Evolutionary conservation across 2,329 filamentous ascomycete species (phyloP).

Genomic region (Aspergillus terreus): DNA sequence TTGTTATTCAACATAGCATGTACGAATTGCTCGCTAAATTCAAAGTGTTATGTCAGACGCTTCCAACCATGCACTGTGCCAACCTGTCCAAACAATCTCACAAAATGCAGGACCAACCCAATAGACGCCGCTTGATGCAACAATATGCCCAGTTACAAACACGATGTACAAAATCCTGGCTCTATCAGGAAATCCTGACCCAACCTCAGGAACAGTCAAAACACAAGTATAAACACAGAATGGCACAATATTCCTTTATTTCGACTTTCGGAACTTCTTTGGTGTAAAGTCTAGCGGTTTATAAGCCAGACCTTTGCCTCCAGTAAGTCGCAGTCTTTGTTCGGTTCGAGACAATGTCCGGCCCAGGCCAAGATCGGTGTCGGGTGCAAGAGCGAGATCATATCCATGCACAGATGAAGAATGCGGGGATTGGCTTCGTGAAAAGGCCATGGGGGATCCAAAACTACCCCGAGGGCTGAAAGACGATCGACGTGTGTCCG

Average conservation of each 20-base stretch:
- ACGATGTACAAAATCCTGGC: too few species aligned
- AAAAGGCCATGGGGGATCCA: constrained; percentile 20
- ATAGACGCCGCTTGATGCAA: neutral
- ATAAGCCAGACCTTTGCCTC: constrained; percentile 41
- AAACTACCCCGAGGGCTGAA: constrained; percentile 25
- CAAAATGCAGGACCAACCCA: neutral
- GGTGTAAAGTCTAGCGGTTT: constrained; percentile 34
- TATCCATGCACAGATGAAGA: constrained; percentile 33
- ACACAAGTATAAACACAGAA: neutral
- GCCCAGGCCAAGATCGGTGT: constrained; percentile 35
- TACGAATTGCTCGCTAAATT: neutral
- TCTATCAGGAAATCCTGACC: neutral
- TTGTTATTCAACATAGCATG: neutral
- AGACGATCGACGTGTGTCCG: constrained; percentile 22
- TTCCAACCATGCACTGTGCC: neutral
- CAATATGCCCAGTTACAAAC: too few species aligned
- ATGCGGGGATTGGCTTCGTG: constrained; percentile 29
- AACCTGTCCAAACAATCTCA: neutral
- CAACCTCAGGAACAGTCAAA: neutral
- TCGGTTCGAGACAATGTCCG: constrained; percentile 42
- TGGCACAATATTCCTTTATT: constrained; percentile 1
- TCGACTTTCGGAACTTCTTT: constrained; percentile 14
- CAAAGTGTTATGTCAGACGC: neutral
- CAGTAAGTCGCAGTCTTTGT: constrained; percentile 40
- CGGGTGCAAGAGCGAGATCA: constrained; percentile 39